Evolutionary conservation across 2,329 filamentous ascomycete genomes (phyloP).

Genomic region (Colletotrichum magnum): DNA sequence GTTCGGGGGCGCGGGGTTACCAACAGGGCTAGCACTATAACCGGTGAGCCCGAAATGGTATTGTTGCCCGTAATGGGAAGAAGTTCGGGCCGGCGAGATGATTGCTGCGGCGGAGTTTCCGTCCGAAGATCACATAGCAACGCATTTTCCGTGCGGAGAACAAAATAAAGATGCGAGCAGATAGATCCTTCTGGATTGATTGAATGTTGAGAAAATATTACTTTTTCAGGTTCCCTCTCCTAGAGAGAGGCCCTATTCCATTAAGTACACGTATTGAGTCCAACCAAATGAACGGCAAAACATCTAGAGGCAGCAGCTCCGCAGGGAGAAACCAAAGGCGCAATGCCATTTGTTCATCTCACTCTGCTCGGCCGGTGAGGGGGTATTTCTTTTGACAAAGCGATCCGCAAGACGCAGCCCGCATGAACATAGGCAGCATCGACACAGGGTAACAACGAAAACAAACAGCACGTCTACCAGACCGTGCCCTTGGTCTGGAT

Average conservation of each 20-base stretch:
- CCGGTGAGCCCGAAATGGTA: background rate
- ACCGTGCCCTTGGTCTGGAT: constrained; percentile 52
- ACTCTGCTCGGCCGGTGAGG: constrained; percentile 1
- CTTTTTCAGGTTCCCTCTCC: constrained; percentile 10
- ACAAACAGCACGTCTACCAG: constrained; percentile 44
- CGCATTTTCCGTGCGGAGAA: background rate
- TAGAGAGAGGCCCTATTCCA: constrained; percentile 8
- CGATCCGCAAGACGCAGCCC: background rate
- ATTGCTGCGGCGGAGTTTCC: background rate
- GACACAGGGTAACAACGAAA: background rate
- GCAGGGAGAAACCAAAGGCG: background rate
- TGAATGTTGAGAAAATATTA: constrained; percentile 12
- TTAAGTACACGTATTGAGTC: constrained; percentile 33
- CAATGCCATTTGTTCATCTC: too few relatives aligned
- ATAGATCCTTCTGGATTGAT: constrained; percentile 12
- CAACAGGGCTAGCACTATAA: too few relatives aligned
- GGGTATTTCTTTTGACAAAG: constrained; percentile 8
- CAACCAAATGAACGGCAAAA: background rate
- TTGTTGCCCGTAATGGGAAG: background rate
- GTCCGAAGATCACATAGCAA: too few relatives aligned
- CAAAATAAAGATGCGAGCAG: background rate
- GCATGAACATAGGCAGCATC: background rate
- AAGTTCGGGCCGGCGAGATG: background rate
- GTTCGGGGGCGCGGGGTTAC: too few relatives aligned
- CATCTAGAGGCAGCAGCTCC: background rate